Conservation (phyloP, 2,329 filamentous ascomycete species). For the Aspergillus sp. region DNA sequence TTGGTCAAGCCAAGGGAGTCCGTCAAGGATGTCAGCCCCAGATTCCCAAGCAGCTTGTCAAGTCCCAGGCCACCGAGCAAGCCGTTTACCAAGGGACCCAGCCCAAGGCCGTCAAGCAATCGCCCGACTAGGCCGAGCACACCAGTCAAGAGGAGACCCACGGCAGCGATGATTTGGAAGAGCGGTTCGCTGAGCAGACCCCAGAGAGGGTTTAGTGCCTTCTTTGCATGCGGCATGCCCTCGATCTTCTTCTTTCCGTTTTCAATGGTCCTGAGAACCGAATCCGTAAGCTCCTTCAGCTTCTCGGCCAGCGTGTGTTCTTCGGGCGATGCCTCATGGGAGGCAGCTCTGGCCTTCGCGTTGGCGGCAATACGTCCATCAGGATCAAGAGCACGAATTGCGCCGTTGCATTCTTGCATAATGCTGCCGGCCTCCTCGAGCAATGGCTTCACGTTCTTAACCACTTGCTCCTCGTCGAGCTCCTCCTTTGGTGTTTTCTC, state of each 20-base stretch:
- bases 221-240: conserved; percentile 92
- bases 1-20: conserved; percentile 44
- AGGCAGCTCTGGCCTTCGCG: conserved; percentile 76
- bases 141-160: conserved; percentile 77
- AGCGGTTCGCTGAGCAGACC: conserved; percentile 70
- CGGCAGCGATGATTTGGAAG: conserved; percentile 88
- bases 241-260: conserved; percentile 84
- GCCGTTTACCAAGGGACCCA: conserved; percentile 77
- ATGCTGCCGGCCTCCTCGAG: conserved; percentile 84
- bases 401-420: conserved; percentile 80
- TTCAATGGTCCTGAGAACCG: conserved; percentile 80
- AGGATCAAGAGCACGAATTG: conserved; percentile 83
- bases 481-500: conserved; percentile 82
- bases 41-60: conserved; percentile 49
- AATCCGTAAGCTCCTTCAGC: conserved; percentile 80
- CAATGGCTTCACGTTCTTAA: conserved; percentile 80
- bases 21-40: conserved; percentile 53
- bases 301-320: conserved; percentile 82
- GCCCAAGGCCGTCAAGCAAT: conserved; percentile 75
- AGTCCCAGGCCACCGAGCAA: conserved; percentile 73
- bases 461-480: conserved; percentile 84
- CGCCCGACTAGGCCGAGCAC: conserved; percentile 82
- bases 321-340: conserved; percentile 75
- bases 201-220: conserved; percentile 91
- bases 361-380: conserved; percentile 82